Conservation (phyloP, 345 rosid genomes). For the Boechera divaricarpa region DNA sequence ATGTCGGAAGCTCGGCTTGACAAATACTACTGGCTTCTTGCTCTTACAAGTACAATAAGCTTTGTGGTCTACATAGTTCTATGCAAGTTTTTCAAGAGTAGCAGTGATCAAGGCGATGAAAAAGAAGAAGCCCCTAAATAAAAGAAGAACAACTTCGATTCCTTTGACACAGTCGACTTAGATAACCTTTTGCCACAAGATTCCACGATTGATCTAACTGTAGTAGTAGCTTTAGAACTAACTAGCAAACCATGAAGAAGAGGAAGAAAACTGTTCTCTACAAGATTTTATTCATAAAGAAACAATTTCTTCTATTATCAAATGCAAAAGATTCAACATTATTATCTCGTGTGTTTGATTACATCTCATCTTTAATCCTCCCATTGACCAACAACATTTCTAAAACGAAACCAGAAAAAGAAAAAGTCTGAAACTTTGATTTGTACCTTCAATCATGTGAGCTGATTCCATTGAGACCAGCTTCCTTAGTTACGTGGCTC, state of each 20-base stretch:
- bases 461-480: slow-evolving; percentile 57
- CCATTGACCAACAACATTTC: slow-evolving; percentile 27
- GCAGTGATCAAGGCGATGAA: slow-evolving; percentile 47
- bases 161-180: slow-evolving; percentile 4
- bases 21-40: slow-evolving; percentile 82
- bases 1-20: slow-evolving; percentile 80
- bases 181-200: slow-evolving; percentile 16
- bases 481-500: slow-evolving; percentile 42
- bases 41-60: slow-evolving; percentile 63
- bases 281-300: slow-evolving; percentile 3
- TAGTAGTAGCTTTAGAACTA: slow-evolving; percentile 27
- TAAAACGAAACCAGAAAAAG: background rate
- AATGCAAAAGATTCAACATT: slow-evolving; percentile 22
- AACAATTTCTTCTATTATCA: slow-evolving; percentile 2
- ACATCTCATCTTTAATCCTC: slow-evolving; percentile 23
- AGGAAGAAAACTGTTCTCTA: slow-evolving; percentile 6
- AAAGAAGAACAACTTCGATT: slow-evolving; percentile 20
- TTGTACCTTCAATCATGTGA: slow-evolving; percentile 55
- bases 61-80: slow-evolving; percentile 58
- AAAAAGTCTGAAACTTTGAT: slow-evolving; percentile 30
- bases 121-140: slow-evolving; percentile 18
- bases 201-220: slow-evolving; percentile 20
- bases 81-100: slow-evolving; percentile 62
- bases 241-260: slow-evolving; percentile 21
- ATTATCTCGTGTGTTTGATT: slow-evolving; percentile 33